Evolutionary conservation across 1,284 basidiomycete genomes (phyloP), one percentile per base, ranked within the genome.

Genomic region (Microbotryum violaceum): DNA sequence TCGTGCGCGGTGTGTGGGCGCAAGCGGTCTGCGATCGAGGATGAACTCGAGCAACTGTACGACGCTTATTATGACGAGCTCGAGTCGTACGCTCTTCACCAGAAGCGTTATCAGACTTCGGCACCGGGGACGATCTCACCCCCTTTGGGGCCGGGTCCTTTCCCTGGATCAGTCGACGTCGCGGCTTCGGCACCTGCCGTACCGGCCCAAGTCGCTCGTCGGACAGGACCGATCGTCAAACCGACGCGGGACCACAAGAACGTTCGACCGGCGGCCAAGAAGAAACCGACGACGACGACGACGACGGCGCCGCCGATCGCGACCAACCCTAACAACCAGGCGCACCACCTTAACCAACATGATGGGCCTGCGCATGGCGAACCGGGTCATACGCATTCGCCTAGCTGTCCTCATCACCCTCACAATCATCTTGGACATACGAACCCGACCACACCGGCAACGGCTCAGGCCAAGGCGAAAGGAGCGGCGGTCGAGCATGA

Each of bases 51-150:
- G 81, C 89, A 92, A 80, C 86, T 97, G 78, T 97, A 98, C 82
- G 91, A 96, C 82, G 90, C 91, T 80, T 98, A 98, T 83, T 97
- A 97, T 83, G 90, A 96, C 77, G 93, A 97, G 82, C 86, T 98
- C 79, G 90, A 97, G 82, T 86, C 89, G 80, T 97, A 97, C 82
- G 93, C 92, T 77, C 88, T 90, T 78, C 89, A 93, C 79, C 91
- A 97, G 82, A 87, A 91, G 82, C 88, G 86, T 77, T 91, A 91
- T 78, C 87, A 88, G 72, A 85, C 84, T 70, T 88, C 86, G 71
- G 87, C 86, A 73, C 64, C 60, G 20, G 87, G 88, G 66, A 87
- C 86, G 56, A 83, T 91, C 70, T 85, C 90, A 68, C 90, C 91
- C 54, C 93, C 93, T 29, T 89, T 87, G 50, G 94, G 94, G 23